Evolutionary conservation across 192 early-diverging fungal genomes (phyloP), one percentile per base, ranked within the genome.

Genomic region (Mortierella alpina): DNA sequence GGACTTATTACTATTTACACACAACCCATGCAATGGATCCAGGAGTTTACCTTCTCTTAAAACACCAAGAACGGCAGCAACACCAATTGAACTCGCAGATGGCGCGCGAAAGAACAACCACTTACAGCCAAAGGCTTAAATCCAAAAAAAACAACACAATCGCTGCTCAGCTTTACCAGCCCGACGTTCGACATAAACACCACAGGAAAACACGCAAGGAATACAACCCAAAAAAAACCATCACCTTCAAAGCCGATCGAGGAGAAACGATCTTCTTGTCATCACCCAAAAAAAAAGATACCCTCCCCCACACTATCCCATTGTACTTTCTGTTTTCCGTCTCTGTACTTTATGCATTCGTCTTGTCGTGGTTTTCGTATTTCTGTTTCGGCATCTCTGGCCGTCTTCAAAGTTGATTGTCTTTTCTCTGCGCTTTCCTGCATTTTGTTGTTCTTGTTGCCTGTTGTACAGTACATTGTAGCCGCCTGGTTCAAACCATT

Each of bases 231-330:
- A 15, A 12, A 51, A 51, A 15, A 12, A 51, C 1, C n/a, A 12
- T 51, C 54, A n/a, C 20, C 22, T 56, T 56, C 20, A 31, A 31
- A 31, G 31, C 31, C 31, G 31, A 31, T 31, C 31, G 31, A 31
- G 31, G 31, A 31, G 31, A 31, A 31, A 31, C 31, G 31, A 31
- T 31, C 31, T 31, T 31, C 31, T 31, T 31, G 31, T 31, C 54
- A 56, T 56, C 54, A 15, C 15, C 54, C 54, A 13, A 56, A 51
- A 51, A 55, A 56, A 56, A 56, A 0, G 15, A 56, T 56, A 56
- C 54, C 54, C 54, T 56, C 18, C 4, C 15, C 9, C 54, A 56
- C 9, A 10, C 22, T 20, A 56, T 10, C 22, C 18, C 54, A 20
- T 41, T 60, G 7, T 42, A 41, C 12, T 60, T 60, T 60, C 42